phyloP scores from a whole-genome alignment of 2,329 filamentous ascomycete species.

The Akanthomyces muscarius region DNA sequence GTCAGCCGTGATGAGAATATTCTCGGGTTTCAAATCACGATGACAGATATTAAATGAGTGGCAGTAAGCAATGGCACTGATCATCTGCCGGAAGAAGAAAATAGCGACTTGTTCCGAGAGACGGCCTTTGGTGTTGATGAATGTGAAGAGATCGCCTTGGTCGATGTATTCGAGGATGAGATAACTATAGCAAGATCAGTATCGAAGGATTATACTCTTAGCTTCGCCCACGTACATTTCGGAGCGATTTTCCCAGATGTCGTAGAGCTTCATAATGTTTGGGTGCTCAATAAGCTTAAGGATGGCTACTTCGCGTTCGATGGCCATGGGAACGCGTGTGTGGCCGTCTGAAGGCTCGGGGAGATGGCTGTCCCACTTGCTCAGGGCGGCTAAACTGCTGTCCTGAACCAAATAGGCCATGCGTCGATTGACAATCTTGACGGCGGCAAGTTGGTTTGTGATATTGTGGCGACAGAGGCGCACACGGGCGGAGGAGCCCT shows the following conservation, averaged over 20 bases:
- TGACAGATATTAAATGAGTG: constrained; percentile 95
- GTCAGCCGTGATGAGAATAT: constrained; percentile 77
- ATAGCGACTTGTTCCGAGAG: constrained; percentile 77
- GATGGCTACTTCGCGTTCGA: constrained; percentile 93
- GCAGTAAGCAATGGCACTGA: constrained; percentile 87
- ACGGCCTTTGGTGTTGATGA: constrained; percentile 71
- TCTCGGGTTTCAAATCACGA: constrained; percentile 93
- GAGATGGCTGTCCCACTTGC: constrained; percentile 62
- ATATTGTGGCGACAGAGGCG: constrained; percentile 75
- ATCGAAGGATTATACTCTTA: constrained; percentile 16
- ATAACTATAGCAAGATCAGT: constrained; percentile 56
- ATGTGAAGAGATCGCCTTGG: constrained; percentile 74
- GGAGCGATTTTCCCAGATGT: constrained; percentile 95
- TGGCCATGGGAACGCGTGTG: constrained; percentile 75
- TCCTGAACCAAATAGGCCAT: constrained; percentile 77
- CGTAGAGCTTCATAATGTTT: constrained; percentile 89
- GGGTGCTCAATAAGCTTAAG: constrained; percentile 95
- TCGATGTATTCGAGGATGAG: constrained; percentile 91
- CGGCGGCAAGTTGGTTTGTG: constrained; percentile 78
- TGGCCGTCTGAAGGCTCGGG: constrained; percentile 56
- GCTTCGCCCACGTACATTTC: constrained; percentile 66
- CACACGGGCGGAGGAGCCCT: constrained; percentile 85
- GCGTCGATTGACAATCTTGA: constrained; percentile 91
- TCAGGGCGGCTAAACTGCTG: constrained; percentile 78
- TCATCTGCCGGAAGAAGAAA: constrained; percentile 86